Evolutionary conservation across 2,329 filamentous ascomycete species (phyloP), one percentile per base, ranked within the genome.

Genomic region (Rutstroemia sp.): DNA sequence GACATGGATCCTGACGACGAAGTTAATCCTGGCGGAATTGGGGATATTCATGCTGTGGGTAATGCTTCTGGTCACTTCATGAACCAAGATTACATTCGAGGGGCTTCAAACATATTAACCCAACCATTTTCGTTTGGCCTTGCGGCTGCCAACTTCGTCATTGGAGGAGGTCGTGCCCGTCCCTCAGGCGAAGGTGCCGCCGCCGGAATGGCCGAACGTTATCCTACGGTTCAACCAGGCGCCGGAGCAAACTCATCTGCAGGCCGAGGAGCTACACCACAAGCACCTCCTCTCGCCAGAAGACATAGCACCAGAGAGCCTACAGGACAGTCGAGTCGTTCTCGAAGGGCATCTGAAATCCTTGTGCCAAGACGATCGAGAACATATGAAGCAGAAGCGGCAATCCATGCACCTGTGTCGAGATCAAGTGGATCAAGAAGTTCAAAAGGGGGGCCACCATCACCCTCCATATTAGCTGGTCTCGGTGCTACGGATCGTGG

Each of bases 51-150:
- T n/a, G 75, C 72, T 23, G 60, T 79, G 8, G 77, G 77, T 21
- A 83, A 83, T 58, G 72, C 76, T 12, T 73, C 75, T 1, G 75
- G 73, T 14, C 81, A 86, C 63, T 81, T 83, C 64, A 77, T 83
- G 76, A 83, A 83, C 57, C 80, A 86, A 27, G 75, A 82, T 58
- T 84, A 82, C 58, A 65, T 75, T 16, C 66, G 70, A 34, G 65
- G 65, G n/a, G 69, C 68, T 6, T 63, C 67, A 4, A 68, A 70
- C 50, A 66, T 70, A 2, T 51, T 72, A n/a, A 66, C 66, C 14
- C 46, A 50, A 6, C 53, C 53, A 16, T 68, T 68, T 38, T 65
- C 66, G 17, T 64, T 68, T 44, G 70, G 69, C 10, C 64, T 63
- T 12, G 64, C 64, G 27, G 66, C 69, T 9, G 70, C 69, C 6